Evolutionary conservation across 106 monocot species (phyloP).

Genomic region (Phalaenopsis equestris): DNA sequence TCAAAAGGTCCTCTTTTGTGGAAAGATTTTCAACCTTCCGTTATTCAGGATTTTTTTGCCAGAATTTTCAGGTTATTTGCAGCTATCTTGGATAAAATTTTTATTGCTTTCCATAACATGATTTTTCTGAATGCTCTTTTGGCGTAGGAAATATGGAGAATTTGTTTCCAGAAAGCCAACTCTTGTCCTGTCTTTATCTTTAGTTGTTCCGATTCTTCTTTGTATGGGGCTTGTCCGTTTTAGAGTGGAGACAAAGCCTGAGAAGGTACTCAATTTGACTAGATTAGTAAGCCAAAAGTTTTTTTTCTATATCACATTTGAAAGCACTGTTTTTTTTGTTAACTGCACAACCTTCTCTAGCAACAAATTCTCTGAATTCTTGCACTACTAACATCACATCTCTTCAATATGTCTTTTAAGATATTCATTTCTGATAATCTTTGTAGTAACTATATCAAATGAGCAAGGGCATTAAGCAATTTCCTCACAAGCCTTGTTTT

Average conservation of each 20-base stretch:
- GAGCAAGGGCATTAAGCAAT: too few relatives aligned
- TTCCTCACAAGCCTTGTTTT: too few relatives aligned
- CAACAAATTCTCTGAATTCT: background rate
- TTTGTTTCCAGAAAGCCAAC: conserved; percentile 65
- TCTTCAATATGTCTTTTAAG: too few relatives aligned
- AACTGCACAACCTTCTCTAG: background rate
- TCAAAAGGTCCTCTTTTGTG: conserved; percentile 12
- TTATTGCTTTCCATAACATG: conserved; percentile 1
- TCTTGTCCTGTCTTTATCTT: conserved; percentile 56
- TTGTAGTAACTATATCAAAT: too few relatives aligned
- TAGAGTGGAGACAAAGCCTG: conserved; percentile 84
- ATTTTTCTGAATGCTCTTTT: background rate
- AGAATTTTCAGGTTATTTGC: conserved; percentile 63
- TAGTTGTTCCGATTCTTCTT: conserved; percentile 70
- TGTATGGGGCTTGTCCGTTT: conserved; percentile 68
- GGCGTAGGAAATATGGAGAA: conserved; percentile 64
- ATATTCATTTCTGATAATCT: too few relatives aligned
- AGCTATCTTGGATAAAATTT: background rate
- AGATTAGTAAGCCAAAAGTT: background rate
- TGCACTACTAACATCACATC: too few relatives aligned
- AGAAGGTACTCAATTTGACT: conserved; percentile 51
- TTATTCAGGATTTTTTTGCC: conserved; percentile 61
- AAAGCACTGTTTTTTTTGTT: background rate
- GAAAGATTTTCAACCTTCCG: conserved; percentile 26
- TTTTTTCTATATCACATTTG: background rate